Base-by-base conservation (phyloP, 805 yeast species). In the Yarrowia alimentaria region DNA sequence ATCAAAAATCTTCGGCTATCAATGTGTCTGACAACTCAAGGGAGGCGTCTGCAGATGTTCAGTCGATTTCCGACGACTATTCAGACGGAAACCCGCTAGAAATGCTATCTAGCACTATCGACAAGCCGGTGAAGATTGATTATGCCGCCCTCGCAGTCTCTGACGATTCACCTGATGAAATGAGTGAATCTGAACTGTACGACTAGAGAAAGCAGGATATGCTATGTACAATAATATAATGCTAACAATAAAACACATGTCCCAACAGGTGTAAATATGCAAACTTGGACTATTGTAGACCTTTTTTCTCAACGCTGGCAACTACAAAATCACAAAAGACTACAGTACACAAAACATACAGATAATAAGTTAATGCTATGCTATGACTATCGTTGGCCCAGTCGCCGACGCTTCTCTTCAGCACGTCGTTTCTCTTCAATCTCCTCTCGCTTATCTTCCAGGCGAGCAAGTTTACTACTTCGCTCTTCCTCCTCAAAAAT, bases 401-500 rank as follows among this genome's bases (percentile, higher is more conserved):
- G 6, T 11, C 47, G 18, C 14, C 47, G 11, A 5, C 47, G 38
- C 53, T 60, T 60, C 48, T 54, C 59, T 12, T 43, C 49, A 10
- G 61, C 60, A 12, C 52, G 20, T 4, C 56, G 33, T 18, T 53
- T 52, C 17, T 60, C 52, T 47, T 53, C 58, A 19, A 51, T 43
- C 60, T 78, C 78, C 63, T 90, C 97, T 48, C 75, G 69, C 42
- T 73, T 69, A 61, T 91, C 99, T 62, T 93, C 99, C 30, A 74
- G 56, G 57, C 77, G 75, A 0, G 95, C 99, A 51, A 74, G 75
- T 43, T 74, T 74, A 28, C 80, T 71, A 10, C 96, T 83, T 25
- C 76, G 61, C 55, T 71, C 77, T 66, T 91, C 99, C 61, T 91
- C 99, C 52, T 79, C 85, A 32, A 88, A 68, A 18, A 93, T 79